Base-by-base conservation (phyloP, 1,139 yeast genomes). In the Suhomyces kunorum region DNA sequence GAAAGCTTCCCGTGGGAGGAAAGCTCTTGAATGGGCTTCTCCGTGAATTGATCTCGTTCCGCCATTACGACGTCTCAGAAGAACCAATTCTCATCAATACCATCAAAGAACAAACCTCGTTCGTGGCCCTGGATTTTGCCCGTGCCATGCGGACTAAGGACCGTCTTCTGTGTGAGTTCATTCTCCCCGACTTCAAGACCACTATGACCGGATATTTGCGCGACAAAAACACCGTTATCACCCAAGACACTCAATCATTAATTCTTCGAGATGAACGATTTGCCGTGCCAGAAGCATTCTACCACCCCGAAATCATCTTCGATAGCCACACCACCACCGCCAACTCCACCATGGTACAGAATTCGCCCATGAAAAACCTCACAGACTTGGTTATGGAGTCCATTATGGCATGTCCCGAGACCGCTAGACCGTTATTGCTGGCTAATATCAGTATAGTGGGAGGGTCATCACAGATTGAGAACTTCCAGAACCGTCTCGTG, bases 41-140 rank as follows among this genome's bases (percentile, higher is more conserved):
- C 37, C 73, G 89, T 46, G 98, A 92, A 54, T 72, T 87, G 32
- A 78, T 92, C 12, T 88, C 97, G 3, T 92, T 87, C 58, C 74
- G 98, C 43, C 95, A 94, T 64, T 92, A 90, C 62, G 94, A 94
- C 56, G 90, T 94, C 54, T 82, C 87, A 58, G 97, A 90, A 46
- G 98, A 94, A 60, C 86, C 96, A 0, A 73, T 86, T 6, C 66
- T 94, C 37, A 83, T 92, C 38, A 87, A 90, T 56, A 82, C 86
- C 28, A 86, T 94, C 50, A 92, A 94, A 56, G 96, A 92, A 54
- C 70, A 78, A 25, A 76, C 94, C 6, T 80, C 92, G 53, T 89
- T 79, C 58, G 80, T 90, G 33, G 83, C 95, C 1, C 51, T 56
- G 11, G 81, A 90, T 49, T 92, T 84, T 55, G 74, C 73, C 28